phyloP scores from a whole-genome alignment of 2,329 filamentous ascomycete genomes.

The Stachybotrys echinatus region DNA sequence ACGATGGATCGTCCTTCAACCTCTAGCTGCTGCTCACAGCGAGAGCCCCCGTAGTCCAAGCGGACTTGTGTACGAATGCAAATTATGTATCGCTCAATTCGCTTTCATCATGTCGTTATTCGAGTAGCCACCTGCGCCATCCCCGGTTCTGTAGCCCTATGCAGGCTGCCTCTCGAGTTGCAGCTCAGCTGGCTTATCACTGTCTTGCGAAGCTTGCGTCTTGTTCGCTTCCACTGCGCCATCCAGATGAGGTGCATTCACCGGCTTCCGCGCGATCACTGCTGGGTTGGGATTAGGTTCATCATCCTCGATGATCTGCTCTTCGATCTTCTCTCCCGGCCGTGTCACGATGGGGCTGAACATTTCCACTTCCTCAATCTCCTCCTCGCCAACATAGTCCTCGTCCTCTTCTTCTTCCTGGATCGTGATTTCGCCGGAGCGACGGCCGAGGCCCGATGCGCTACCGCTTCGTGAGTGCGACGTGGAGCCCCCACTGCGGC shows the following conservation, averaged over 20 bases:
- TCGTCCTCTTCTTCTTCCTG: constrained; percentile 58
- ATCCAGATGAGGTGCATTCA: neutral
- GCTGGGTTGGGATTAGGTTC: constrained; percentile 7
- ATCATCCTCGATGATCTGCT: constrained; percentile 40
- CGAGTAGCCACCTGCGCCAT: neutral
- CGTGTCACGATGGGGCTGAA: constrained; percentile 47
- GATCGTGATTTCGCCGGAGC: constrained; percentile 71
- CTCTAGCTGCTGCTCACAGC: no score
- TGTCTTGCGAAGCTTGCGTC: constrained; percentile 2
- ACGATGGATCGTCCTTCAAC: no score
- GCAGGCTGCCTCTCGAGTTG: neutral
- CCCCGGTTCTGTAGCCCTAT: neutral
- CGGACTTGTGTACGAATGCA: neutral
- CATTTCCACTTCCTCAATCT: constrained; percentile 53
- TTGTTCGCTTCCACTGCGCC: neutral
- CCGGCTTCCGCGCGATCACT: neutral
- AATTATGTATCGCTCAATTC: neutral
- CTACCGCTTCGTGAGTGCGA: constrained; percentile 55
- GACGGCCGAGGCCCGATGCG: constrained; percentile 55
- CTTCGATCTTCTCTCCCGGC: constrained; percentile 38
- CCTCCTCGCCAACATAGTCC: constrained; percentile 29
- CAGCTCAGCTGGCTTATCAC: neutral
- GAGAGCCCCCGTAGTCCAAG: no score
- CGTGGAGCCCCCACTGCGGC: constrained; percentile 31
- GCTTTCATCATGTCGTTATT: constrained; percentile 17